phyloP scores from a whole-genome alignment of 2,329 filamentous ascomycete genomes.

The Cordyceps fumosorosea region DNA sequence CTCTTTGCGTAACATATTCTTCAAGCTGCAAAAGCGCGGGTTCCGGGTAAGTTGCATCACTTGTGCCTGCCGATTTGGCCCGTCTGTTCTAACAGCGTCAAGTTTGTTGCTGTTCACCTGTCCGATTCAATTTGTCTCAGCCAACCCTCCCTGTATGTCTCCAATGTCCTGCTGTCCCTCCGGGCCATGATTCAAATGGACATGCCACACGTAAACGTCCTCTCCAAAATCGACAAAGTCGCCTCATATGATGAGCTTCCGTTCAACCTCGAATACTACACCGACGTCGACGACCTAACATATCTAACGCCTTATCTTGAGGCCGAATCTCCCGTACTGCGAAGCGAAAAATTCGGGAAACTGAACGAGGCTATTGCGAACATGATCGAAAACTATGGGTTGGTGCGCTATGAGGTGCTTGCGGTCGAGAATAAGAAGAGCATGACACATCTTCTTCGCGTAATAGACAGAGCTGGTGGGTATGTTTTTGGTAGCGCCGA shows the following conservation, averaged over 20 bases:
- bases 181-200: constrained; percentile 98
- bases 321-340: constrained; percentile 64
- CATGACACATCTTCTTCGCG: constrained; percentile 85
- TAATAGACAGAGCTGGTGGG: constrained; percentile 86
- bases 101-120: constrained; percentile 91
- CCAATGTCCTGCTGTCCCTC: constrained; percentile 84
- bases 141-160: constrained; percentile 89
- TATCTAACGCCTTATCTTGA: constrained; percentile 78
- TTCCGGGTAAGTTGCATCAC: constrained; percentile 62
- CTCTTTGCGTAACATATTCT: constrained; percentile 86
- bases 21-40: constrained; percentile 79
- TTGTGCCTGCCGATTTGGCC: neutral
- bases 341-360: constrained; percentile 69
- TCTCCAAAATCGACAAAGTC: constrained; percentile 97
- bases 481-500: constrained; percentile 90
- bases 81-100: constrained; percentile 23
- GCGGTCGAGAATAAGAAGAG: constrained; percentile 95
- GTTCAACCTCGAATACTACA: constrained; percentile 96
- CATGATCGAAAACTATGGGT: constrained; percentile 80
- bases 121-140: constrained; percentile 92
- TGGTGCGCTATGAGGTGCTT: constrained; percentile 88
- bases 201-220: constrained; percentile 88
- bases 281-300: constrained; percentile 87
- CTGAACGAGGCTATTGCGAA: constrained; percentile 83
- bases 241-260: constrained; percentile 76